Percentiles rank a stretch among this genome's conserved stretches.
Evolutionary conservation across 495 filamentous ascomycete genomes (phyloP).

Genomic region (Astrothelium subdiscretum): DNA sequence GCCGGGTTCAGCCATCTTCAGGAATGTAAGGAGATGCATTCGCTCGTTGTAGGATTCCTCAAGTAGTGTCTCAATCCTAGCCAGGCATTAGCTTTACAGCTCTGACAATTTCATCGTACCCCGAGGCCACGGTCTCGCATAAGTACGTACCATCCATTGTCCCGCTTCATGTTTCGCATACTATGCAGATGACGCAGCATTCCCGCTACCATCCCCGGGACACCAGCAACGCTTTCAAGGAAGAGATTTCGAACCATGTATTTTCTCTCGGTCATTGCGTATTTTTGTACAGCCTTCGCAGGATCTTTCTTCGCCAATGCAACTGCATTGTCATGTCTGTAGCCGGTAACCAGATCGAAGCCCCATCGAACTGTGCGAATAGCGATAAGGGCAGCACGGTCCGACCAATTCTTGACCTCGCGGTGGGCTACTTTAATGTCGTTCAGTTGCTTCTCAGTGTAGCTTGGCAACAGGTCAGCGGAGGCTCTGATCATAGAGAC

Average conservation of each 20-base stretch:
- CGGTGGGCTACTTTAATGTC: conserved; percentile 55
- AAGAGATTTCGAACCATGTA: conserved; percentile 83
- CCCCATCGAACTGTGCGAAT: conserved; percentile 54
- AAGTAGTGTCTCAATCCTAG: conserved; percentile 79
- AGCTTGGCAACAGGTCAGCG: conserved; percentile 27
- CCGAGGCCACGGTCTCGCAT: neutral
- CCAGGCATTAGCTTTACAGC: neutral
- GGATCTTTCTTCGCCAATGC: conserved; percentile 32
- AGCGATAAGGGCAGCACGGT: conserved; percentile 50
- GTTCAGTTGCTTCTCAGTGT: conserved; percentile 52
- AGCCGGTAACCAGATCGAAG: conserved; percentile 59
- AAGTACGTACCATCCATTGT: conserved; percentile 71
- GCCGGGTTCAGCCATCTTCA: conserved; percentile 82
- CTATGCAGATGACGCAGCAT: conserved; percentile 83
- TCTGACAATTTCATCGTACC: neutral
- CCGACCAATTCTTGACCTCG: conserved; percentile 52
- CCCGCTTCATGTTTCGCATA: conserved; percentile 71
- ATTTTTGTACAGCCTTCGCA: conserved; percentile 30
- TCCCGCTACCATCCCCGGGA: conserved; percentile 93
- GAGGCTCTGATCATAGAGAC: neutral
- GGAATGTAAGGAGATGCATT: conserved; percentile 80
- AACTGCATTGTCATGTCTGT: conserved; percentile 50
- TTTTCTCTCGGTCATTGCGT: conserved; percentile 59
- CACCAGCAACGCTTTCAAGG: conserved; percentile 85
- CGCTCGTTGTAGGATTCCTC: conserved; percentile 94